Conservation (phyloP, 2,329 filamentous ascomycete genomes). For the Madurella fahalii region DNA sequence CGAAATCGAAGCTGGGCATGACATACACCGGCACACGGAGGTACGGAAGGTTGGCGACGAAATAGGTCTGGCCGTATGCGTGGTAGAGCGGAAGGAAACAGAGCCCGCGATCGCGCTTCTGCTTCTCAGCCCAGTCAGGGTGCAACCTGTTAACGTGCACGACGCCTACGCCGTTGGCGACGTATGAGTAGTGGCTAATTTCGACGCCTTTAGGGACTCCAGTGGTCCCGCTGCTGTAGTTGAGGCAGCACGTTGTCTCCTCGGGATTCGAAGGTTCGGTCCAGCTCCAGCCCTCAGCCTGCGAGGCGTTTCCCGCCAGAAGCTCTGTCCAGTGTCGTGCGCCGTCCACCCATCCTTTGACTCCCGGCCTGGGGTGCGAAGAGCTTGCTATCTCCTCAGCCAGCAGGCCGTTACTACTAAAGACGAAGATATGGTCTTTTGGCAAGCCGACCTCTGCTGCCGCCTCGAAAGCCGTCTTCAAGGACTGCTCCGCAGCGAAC, state of each 20-base stretch:
- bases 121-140: conserved; percentile 45
- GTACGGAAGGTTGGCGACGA: conserved; percentile 55
- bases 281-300: conserved; percentile 61
- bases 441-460: conserved; percentile 55
- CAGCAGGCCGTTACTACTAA: conserved; percentile 49
- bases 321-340: conserved; percentile 63
- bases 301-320: conserved; percentile 42
- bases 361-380: conserved; percentile 22
- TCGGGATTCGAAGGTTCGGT: conserved; percentile 48
- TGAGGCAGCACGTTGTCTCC: conserved; percentile 61
- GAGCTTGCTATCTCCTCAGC: conserved; percentile 19
- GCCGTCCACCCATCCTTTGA: conserved; percentile 29
- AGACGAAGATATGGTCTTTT: conserved; percentile 56
- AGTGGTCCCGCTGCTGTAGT: conserved; percentile 77
- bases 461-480: conserved; percentile 64
- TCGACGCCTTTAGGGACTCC: conserved; percentile 81
- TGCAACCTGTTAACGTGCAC: conserved; percentile 43
- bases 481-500: conserved; percentile 55
- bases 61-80: conserved; percentile 68
- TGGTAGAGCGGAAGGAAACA: conserved; percentile 77
- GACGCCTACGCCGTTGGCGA: conserved; percentile 64
- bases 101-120: conserved; percentile 42
- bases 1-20: conserved; percentile 74
- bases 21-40: conserved; percentile 66
- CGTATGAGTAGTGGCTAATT: conserved; percentile 72